Evolutionary conservation across 805 yeast species (phyloP), one percentile per base, ranked within the genome.

Genomic region (Cyberlindnera subsufficiens): DNA sequence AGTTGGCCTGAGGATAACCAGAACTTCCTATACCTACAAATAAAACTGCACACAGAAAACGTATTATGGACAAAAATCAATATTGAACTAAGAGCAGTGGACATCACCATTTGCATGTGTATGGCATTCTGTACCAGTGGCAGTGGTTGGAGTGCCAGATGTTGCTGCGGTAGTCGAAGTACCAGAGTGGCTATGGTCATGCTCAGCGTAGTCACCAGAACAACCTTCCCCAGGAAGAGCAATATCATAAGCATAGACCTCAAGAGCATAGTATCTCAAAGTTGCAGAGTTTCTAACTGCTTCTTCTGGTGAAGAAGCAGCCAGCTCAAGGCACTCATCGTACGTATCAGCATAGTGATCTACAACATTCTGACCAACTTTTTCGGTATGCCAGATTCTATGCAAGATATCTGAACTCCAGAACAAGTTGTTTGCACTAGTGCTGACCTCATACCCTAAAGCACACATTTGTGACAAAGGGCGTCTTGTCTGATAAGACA

Each of bases 391-490:
- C 58, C 66, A 61, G 42, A 64, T 48, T 50, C 72, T 63, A 44
- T 67, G 73, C 30, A 68, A 44, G 19, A 68, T 44, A 48, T 68
- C 72, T 36, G 68, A 61, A 10, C 65, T 63, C 60, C 66, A 67
- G 36, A 52, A 59, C 22, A 53, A 49, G 27, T 65, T 54, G 6
- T 54, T 55, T 3, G 54, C 51, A 11, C 55, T 49, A 7, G 52
- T 57, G 3, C 42, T 14, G 6, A 52, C 51, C n/a, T 61, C 53
- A 39, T 57, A 57, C 18, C 72, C 72, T 44, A 54, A 56, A 14
- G 62, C 54, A 50, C 73, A 68, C 41, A 68, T 48, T 35, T 60
- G 59, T 7, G 60, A 44, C 34, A 66, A 47, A 35, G 57, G 63
- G 32, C 40, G 46, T 49, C 64, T 65, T 2, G 67, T 44, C 16